Percentiles rank a stretch among this genome's conserved stretches.
Conservation (phyloP, 495 filamentous ascomycete species). For the Platismatia glauca region DNA sequence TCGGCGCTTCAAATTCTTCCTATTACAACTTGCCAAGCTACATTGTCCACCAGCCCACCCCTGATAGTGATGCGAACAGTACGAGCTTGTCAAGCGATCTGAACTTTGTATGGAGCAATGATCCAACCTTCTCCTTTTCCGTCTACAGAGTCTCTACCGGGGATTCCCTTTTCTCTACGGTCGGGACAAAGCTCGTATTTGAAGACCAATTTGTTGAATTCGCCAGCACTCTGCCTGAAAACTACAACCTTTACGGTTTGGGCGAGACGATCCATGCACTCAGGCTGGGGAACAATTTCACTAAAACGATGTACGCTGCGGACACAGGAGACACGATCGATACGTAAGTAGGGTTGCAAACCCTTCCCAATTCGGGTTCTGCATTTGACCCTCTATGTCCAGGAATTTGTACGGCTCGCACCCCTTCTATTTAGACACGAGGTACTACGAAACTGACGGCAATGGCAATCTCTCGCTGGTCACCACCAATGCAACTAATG, state of each 20-base stretch:
- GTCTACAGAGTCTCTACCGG: slow-evolving; percentile 47
- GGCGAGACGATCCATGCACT: slow-evolving; percentile 53
- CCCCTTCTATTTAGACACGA: slow-evolving; percentile 56
- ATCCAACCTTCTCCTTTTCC: slow-evolving; percentile 52
- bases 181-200: slow-evolving; percentile 48
- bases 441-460: slow-evolving; percentile 51
- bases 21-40: slow-evolving; percentile 59
- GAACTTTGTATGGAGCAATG: slow-evolving; percentile 50
- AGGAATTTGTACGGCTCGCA: slow-evolving; percentile 54
- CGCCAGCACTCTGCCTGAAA: slow-evolving; percentile 43
- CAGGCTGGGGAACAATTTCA: slow-evolving; percentile 50
- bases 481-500: slow-evolving; percentile 45
- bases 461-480: slow-evolving; percentile 46
- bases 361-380: neutral
- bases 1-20: slow-evolving; percentile 54
- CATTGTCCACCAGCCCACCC: slow-evolving; percentile 50
- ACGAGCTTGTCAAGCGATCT: slow-evolving; percentile 38
- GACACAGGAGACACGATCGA: slow-evolving; percentile 59
- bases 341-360: slow-evolving; percentile 24
- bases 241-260: slow-evolving; percentile 57
- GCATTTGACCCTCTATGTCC: neutral
- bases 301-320: slow-evolving; percentile 60
- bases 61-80: slow-evolving; percentile 33
- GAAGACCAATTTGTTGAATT: slow-evolving; percentile 61
- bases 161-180: slow-evolving; percentile 50